Base-by-base conservation (phyloP, 163 green algal genomes). In the Volvox carteri region DNA sequence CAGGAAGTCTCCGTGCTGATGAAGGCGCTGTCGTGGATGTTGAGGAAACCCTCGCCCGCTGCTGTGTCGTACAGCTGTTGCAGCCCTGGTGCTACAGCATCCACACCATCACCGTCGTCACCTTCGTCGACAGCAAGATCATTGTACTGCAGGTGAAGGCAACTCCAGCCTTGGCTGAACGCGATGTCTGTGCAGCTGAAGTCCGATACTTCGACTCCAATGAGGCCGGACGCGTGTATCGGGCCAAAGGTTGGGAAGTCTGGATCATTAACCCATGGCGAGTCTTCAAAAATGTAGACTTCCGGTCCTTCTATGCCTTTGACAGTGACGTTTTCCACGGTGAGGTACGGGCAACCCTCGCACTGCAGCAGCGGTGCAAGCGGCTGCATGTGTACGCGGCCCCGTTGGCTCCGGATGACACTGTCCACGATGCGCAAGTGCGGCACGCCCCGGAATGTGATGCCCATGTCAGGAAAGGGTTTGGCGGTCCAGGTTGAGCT, bases 1-100 rank as follows among this genome's bases (percentile, higher is more conserved):
- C 62, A 74, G 62, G 7, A 6, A 9, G 30, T 42, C n/a, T 39
- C 7, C 62, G 62, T 44, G 28, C 42, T n/a, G 5, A 19, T 11
- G 28, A 74, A 74, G 4, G n/a, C 30, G 62, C n/a, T 46, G n/a
- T 42, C 14, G 18, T n/a, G 62, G 14, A 74, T 41, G 30, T 11
- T 46, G 18, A 74, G 62, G 62, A 44, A 74, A 19, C 62, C 62
- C 19, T 74, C 16, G 14, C 62, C 62, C 62, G n/a, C n/a, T n/a
- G 62, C 62, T 28, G 62, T n/a, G 62, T 74, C 62, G 62, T 74
- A 42, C 62, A 74, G 16, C 62, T 42, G 62, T n/a, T 74, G 62
- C 62, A 74, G 62, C 62, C 42, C 62, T 12, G 6, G 6, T 21
- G 62, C 18, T 16, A 74, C 62, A 19, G 5, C 62, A 58, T 67